Evolutionary conservation across 371 early-diverging fungal genomes (phyloP).

Genomic region (Mortierella sp.): DNA sequence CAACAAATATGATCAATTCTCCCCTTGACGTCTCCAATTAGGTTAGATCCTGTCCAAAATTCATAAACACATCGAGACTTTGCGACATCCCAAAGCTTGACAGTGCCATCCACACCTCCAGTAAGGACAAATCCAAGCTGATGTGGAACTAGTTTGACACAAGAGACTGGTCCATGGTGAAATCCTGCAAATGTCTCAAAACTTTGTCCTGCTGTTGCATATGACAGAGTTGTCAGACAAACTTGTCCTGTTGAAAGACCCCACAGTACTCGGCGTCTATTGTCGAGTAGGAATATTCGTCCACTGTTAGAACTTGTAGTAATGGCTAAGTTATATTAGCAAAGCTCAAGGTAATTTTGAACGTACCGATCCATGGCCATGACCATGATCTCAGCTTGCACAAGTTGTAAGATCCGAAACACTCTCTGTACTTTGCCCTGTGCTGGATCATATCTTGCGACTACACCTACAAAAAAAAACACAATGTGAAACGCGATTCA

Average conservation of each 20-base stretch:
- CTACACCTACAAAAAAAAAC: constrained; percentile 16
- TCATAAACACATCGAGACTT: constrained; percentile 33
- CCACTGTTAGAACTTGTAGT: too few species aligned
- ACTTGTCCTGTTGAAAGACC: constrained; percentile 47
- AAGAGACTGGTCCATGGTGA: constrained; percentile 35
- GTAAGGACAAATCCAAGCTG: constrained; percentile 36
- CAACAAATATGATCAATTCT: constrained; percentile 48
- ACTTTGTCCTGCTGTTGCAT: constrained; percentile 26
- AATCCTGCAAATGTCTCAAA: constrained; percentile 44
- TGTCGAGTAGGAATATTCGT: too few species aligned
- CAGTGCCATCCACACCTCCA: constrained; percentile 42
- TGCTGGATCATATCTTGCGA: constrained; percentile 38
- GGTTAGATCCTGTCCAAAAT: constrained; percentile 17
- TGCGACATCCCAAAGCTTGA: constrained; percentile 42
- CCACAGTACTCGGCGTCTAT: constrained; percentile 47
- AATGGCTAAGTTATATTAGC: not conserved
- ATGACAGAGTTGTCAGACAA: constrained; percentile 20
- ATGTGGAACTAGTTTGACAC: constrained; percentile 35
- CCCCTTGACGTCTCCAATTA: not conserved
- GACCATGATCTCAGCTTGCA: constrained; percentile 8
- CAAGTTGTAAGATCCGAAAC: constrained; percentile 20
- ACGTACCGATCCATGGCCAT: constrained; percentile 54
- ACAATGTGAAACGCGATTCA: too few species aligned
- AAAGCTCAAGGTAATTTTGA: not conserved
- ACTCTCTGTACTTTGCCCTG: constrained; percentile 38